Percentiles rank a stretch among this genome's conserved stretches.
phyloP scores from a whole-genome alignment of 495 filamentous ascomycete genomes.

The Hypoxylon rickii region DNA sequence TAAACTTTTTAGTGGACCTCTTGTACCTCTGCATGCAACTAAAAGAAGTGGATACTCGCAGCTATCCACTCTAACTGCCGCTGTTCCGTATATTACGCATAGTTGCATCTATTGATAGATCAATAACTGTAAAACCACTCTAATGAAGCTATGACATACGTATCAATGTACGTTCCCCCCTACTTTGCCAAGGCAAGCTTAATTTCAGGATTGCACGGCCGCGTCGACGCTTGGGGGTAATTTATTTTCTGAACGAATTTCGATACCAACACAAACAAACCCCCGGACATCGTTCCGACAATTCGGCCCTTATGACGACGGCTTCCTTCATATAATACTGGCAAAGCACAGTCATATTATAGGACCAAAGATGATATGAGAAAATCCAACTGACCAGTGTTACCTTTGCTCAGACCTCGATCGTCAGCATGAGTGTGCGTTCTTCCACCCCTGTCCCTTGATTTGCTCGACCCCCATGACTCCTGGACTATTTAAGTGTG shows the following conservation, averaged over 20 bases:
- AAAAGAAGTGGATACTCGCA: too few species aligned
- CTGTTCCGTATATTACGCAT: too few species aligned
- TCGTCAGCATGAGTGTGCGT: constrained; percentile 40
- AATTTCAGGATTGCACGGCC: neutral
- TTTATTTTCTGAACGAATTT: constrained; percentile 14
- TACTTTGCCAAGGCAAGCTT: constrained; percentile 12
- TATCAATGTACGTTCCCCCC: constrained; percentile 8
- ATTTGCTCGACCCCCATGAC: neutral
- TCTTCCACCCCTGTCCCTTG: constrained; percentile 1
- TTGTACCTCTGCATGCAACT: too few species aligned
- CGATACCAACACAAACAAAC: constrained; percentile 14
- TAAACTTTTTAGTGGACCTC: constrained; percentile 28
- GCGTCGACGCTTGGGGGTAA: constrained; percentile 7
- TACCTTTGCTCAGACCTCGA: constrained; percentile 33
- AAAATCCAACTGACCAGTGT: constrained; percentile 22
- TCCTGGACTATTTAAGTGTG: neutral
- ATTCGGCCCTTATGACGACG: constrained; percentile 9
- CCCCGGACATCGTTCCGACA: constrained; percentile 15
- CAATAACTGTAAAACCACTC: neutral
- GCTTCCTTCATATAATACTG: constrained; percentile 4
- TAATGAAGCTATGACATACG: constrained; percentile 18
- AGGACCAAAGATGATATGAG: constrained; percentile 35
- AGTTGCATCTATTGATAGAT: neutral
- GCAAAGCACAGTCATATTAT: neutral
- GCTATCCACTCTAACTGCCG: too few species aligned